phyloP scores from a whole-genome alignment of 345 rosid species.

The Toxicodendron radicans region DNA sequence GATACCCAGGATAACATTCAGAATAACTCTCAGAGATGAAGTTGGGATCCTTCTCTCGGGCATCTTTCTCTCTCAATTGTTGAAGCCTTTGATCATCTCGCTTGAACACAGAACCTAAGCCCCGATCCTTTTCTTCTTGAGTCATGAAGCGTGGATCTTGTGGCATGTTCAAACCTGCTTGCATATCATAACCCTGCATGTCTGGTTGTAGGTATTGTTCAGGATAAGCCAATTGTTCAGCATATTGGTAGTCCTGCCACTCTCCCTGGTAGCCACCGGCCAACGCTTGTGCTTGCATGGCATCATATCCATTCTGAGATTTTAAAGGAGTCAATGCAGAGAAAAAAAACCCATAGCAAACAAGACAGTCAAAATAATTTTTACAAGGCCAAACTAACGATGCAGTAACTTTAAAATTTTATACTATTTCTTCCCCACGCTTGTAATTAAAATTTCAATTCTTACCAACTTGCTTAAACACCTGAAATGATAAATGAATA shows the following conservation, averaged over 20 bases:
- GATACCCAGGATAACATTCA: conserved; percentile 99
- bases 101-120: conserved; percentile 97
- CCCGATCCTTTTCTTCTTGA: conserved; percentile 98
- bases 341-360: conserved; percentile 6
- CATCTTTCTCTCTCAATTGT: conserved; percentile 85
- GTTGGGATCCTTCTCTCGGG: conserved; percentile 92
- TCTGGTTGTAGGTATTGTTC: conserved; percentile 80
- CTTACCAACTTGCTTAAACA: neutral
- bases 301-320: conserved; percentile 75
- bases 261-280: conserved; percentile 77
- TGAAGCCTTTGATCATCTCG: conserved; percentile 96
- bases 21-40: conserved; percentile 95
- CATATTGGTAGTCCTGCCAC: conserved; percentile 92
- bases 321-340: conserved; percentile 3
- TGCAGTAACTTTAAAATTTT: neutral
- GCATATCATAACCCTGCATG: conserved; percentile 62
- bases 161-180: conserved; percentile 38
- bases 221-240: conserved; percentile 77
- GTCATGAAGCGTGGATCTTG: conserved; percentile 92
- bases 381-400: neutral
- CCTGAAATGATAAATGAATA: neutral
- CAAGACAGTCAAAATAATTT: neutral
- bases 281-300: conserved; percentile 68
- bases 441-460: neutral
- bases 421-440: neutral